A percentile compares a stretch with the other conserved stretches of the same genome.
Conservation (phyloP, 2,329 filamentous ascomycete genomes). For the Pseudogymnoascus sp. region DNA sequence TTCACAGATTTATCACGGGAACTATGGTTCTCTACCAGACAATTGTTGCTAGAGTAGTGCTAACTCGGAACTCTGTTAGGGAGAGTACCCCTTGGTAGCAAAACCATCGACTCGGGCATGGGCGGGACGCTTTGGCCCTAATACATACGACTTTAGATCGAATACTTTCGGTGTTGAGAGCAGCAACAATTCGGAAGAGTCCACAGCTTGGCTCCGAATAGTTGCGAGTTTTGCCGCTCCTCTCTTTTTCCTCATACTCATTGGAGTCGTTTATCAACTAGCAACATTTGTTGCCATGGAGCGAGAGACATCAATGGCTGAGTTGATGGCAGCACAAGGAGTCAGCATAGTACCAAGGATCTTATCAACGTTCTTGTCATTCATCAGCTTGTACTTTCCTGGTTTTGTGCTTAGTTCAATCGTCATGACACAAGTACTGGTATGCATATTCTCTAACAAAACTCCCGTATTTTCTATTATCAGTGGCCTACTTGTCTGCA, state of each 20-base stretch:
- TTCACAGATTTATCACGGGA: neutral
- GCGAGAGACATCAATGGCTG: slow-evolving; percentile 21
- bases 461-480: neutral
- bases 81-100: slow-evolving; percentile 15
- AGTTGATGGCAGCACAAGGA: slow-evolving; percentile 23
- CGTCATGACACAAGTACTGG: slow-evolving; percentile 21
- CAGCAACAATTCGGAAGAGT: neutral
- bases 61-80: neutral
- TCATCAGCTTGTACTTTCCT: slow-evolving; percentile 22
- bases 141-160: neutral
- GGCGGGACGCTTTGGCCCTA: slow-evolving; percentile 17
- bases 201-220: slow-evolving; percentile 17
- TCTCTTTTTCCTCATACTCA: slow-evolving; percentile 23
- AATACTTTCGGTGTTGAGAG: neutral
- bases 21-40: neutral
- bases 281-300: slow-evolving; percentile 23
- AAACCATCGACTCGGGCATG: slow-evolving; percentile 19
- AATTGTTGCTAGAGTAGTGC: neutral
- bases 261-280: slow-evolving; percentile 24
- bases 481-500: too few species aligned
- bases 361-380: slow-evolving; percentile 22
- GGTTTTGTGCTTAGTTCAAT: slow-evolving; percentile 22
- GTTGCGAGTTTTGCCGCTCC: slow-evolving; percentile 19
- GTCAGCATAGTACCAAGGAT: slow-evolving; percentile 22
- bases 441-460: neutral